Evolutionary conservation across 306 rosid species (phyloP).

Genomic region (Trichosanthes truncata): DNA sequence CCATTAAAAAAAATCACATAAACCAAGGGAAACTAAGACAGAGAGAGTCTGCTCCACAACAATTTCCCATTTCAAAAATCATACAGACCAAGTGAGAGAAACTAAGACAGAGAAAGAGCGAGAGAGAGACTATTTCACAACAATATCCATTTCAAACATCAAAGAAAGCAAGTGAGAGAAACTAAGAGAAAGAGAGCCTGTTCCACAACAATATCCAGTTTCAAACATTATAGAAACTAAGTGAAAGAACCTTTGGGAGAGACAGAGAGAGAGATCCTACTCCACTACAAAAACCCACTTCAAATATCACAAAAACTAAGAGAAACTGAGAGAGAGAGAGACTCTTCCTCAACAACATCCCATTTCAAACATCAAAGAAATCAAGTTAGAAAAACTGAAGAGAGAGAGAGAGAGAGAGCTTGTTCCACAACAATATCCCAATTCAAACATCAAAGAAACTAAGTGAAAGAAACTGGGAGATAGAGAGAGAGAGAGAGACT

Average conservation of each 20-base stretch:
- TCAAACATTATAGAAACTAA: neutral
- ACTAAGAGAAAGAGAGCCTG: neutral
- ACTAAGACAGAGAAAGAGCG: neutral
- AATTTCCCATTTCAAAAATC: neutral
- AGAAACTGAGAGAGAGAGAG: neutral
- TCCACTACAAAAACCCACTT: neutral
- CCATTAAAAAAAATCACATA: neutral
- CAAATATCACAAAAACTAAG: neutral
- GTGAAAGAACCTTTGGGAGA: neutral
- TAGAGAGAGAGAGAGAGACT: neutral
- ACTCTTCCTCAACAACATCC: neutral
- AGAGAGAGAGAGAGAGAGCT: neutral
- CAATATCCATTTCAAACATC: neutral
- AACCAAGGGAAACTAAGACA: neutral
- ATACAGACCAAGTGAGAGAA: neutral
- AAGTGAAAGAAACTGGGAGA: neutral
- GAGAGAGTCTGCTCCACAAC: neutral
- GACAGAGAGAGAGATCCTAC: neutral
- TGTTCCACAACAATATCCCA: neutral
- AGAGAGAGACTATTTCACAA: neutral
- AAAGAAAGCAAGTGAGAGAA: neutral
- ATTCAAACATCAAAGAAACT: neutral
- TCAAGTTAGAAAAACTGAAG: too few species aligned
- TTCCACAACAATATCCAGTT: neutral
- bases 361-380: neutral